Base-by-base conservation (phyloP, 495 filamentous ascomycete species). In the Hyphodiscus hymeniophilus region DNA sequence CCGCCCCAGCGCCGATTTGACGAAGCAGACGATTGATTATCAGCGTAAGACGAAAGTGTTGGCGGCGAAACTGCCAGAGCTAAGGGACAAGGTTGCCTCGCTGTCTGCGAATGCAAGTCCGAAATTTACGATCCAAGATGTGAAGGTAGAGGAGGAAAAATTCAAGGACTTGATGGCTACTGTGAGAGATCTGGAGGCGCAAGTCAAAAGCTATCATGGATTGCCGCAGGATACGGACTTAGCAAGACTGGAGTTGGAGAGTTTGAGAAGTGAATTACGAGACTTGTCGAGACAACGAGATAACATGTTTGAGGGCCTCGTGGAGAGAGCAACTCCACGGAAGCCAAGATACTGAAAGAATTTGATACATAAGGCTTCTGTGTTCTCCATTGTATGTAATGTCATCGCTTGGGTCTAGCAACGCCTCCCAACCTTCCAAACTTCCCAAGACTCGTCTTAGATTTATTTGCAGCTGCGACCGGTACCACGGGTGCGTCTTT, bases 181-280 rank as follows among this genome's bases (percentile, higher is more conserved):
- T 31, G 78, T 84, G 39, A 69, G 72, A 46, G 71, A 71, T 15
- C 57, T 89, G 17, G 78, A 85, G 42, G 64, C 58, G 0, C 71
- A 79, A 56, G 71, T 84, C 7, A 63, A 61, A 22, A 71, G 64
- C 3, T 91, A 84, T 54, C 73, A 80, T 50, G 79, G 82, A 7
- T 59, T 95, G 48, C 84, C 88, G 11, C 77, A 76, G 12, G 82
- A 91, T 52, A 63, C 74, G 22, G 74, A 82, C 41, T 70, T 74
- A 21, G 87, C 87, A 20, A 70, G 80, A 49, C 58, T 70, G 13
- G 78, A 82, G 60, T 72, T 91, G 34, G 82, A 83, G 55, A 65
- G 69, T 33, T 57, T 86, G 48, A 74, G 83, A 40, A 63, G 58
- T 11, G 80, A 89, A 57, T 61, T 91, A 23, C 63, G 68, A 21